Conservation (phyloP, 352 stramenopile genomes). For the Pythium diclinum region DNA sequence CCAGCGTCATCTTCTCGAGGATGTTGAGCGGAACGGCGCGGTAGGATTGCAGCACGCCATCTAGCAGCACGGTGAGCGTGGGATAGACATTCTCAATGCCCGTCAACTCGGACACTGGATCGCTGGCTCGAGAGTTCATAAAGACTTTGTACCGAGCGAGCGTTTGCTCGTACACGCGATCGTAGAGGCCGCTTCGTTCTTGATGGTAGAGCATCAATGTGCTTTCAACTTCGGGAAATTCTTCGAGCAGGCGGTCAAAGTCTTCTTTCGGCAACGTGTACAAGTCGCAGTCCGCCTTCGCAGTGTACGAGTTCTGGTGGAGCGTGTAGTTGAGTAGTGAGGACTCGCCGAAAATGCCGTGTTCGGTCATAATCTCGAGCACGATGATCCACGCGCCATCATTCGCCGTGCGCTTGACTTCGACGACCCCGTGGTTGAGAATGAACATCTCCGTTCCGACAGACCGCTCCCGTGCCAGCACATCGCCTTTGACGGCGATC, state of each 20-base stretch:
- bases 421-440: constrained; percentile 69
- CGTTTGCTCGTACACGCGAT: constrained; percentile 68
- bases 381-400: constrained; percentile 68
- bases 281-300: constrained; percentile 67
- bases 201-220: constrained; percentile 59
- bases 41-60: constrained; percentile 60
- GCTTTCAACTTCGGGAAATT: constrained; percentile 70
- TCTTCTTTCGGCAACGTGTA: constrained; percentile 80
- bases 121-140: constrained; percentile 50
- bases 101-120: constrained; percentile 48
- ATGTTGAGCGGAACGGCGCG: constrained; percentile 55
- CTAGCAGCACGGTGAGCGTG: constrained; percentile 59
- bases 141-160: constrained; percentile 64
- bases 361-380: constrained; percentile 67
- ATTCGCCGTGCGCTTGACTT: constrained; percentile 53
- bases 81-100: constrained; percentile 70
- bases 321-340: constrained; percentile 73
- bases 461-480: constrained; percentile 57
- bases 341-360: constrained; percentile 63
- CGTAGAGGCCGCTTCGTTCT: constrained; percentile 56
- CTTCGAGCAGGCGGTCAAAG: constrained; percentile 75
- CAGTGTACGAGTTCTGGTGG: constrained; percentile 73
- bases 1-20: constrained; percentile 57
- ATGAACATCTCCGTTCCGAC: constrained; percentile 85
- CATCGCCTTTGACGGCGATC: constrained; percentile 61